A percentile compares a stretch with the other conserved stretches of the same genome.
phyloP scores from a whole-genome alignment of 164 flowering plant species.

The Magnolia sinica region DNA sequence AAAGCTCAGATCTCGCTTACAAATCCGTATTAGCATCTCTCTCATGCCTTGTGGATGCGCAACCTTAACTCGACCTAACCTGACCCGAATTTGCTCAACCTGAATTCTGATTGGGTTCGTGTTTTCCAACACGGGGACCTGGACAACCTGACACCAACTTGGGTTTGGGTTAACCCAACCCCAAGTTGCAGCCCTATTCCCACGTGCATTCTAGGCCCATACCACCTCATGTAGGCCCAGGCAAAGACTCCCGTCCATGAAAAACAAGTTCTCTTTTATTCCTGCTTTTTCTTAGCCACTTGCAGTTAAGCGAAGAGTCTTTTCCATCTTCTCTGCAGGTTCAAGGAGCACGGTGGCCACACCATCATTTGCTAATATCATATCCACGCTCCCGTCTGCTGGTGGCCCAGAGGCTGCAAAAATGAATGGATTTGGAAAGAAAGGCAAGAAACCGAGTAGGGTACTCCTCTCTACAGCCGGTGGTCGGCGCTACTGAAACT shows the following conservation, averaged over 20 bases:
- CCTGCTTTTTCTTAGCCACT: neutral
- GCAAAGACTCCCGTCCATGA: neutral
- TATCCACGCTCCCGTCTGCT: constrained; percentile 47
- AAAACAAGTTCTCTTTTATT: neutral
- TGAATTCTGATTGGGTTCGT: too few relatives aligned
- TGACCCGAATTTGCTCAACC: too few relatives aligned
- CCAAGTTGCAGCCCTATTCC: too few relatives aligned
- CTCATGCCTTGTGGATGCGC: too few relatives aligned
- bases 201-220: too few relatives aligned
- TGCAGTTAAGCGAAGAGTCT: too few relatives aligned
- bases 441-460: constrained; percentile 73
- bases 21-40: too few relatives aligned
- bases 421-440: constrained; percentile 51
- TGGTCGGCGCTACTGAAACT: constrained; percentile 72
- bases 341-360: constrained; percentile 28
- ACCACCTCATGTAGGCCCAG: neutral
- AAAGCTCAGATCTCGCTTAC: too few relatives aligned
- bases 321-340: constrained; percentile 36
- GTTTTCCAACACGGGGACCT: too few relatives aligned
- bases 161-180: too few relatives aligned
- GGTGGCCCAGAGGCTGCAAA: constrained; percentile 34
- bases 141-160: too few relatives aligned
- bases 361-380: constrained; percentile 65
- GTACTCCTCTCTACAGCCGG: constrained; percentile 88
- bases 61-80: too few relatives aligned